Evolutionary conservation across 2,329 filamentous ascomycete species (phyloP), one percentile per base, ranked within the genome.

Genomic region (Fusarium chlamydosporum): DNA sequence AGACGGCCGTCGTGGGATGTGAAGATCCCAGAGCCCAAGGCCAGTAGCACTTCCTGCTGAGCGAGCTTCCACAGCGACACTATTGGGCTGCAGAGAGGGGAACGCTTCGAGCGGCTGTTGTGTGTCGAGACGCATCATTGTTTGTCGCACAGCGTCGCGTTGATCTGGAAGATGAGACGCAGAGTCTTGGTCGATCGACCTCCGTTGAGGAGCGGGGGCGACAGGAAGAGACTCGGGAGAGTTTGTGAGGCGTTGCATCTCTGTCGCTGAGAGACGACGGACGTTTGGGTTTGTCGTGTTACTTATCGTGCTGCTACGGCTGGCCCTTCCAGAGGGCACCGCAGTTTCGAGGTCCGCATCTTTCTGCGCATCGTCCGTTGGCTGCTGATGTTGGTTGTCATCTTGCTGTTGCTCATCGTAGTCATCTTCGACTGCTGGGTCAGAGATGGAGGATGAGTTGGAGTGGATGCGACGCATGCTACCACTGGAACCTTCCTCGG

Each of bases 151-250:
- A 29, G 73, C 71, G 41, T 80, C 77, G 12, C 73, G 72, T 55
- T 74, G 74, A 18, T 78, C 76, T 6, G 70, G 54, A 18, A 68
- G 65, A 41, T 66, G 66, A 16, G 75, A 72, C 47, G 70, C 73
- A 3, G 76, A 72, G 34, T 83, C 83, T 74, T 77, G 64, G 76
- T 83, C 67, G 76, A 82, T 66, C 74, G 75, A 65, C 76, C 78
- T 67, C 73, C 80, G 65, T 76, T 78, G 66, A 53, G 75, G 75
- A 71, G 79, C 76, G 67, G 78, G 76, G 2, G 85, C 84, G 1
- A 89, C 76, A 13, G 88, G 88, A 3, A 90, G 78, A 1, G 87
- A 89, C 29, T 88, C 85, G 7, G 86, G 86, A 2, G 85, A 82
- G 29, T 82, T 83, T 15, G 85, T 84, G 61, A 90, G 77, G 61